Conservation (phyloP, 306 rosid genomes). For the Prunus fruticosa region DNA sequence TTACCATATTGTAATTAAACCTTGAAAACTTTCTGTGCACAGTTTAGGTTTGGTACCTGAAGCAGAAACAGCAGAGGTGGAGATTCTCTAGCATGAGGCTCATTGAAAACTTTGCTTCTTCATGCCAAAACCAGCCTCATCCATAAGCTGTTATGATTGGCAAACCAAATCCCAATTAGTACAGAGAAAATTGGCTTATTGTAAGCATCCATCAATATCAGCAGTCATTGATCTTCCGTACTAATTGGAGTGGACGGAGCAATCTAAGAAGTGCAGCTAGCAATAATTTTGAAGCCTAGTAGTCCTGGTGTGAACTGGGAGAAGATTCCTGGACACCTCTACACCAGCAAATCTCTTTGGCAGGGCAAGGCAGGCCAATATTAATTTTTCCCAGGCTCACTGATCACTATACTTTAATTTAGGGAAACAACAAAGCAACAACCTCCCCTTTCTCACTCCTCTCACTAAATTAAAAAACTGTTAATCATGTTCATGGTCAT, state of each 20-base stretch:
- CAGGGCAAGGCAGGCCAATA: constrained; percentile 34
- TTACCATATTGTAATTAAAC: background rate
- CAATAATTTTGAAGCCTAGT: background rate
- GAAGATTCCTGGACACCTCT: constrained; percentile 52
- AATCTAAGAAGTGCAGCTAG: constrained; percentile 41
- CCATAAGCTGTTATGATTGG: background rate
- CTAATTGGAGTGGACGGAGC: constrained; percentile 29
- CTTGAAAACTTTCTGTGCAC: no score
- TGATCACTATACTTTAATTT: constrained; percentile 2
- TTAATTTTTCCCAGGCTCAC: constrained; percentile 17
- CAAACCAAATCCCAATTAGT: constrained; percentile 4
- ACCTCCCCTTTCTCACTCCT: constrained; percentile 3
- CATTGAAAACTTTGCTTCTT: constrained; percentile 54
- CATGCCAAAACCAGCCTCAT: constrained; percentile 43
- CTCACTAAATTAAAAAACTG: constrained; percentile 24
- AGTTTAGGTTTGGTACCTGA: constrained; percentile 41
- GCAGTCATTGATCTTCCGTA: constrained; percentile 12
- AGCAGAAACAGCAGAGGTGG: constrained; percentile 41
- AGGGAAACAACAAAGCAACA: constrained; percentile 49
- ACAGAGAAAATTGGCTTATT: background rate
- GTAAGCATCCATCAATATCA: background rate
- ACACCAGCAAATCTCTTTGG: constrained; percentile 52
- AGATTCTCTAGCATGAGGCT: constrained; percentile 42
- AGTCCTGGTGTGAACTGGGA: constrained; percentile 33
- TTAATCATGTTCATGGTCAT: constrained; percentile 30